Conservation (phyloP, 225 moss, liverwort and hornwort genomes). For the Marchantia polymorpha region DNA sequence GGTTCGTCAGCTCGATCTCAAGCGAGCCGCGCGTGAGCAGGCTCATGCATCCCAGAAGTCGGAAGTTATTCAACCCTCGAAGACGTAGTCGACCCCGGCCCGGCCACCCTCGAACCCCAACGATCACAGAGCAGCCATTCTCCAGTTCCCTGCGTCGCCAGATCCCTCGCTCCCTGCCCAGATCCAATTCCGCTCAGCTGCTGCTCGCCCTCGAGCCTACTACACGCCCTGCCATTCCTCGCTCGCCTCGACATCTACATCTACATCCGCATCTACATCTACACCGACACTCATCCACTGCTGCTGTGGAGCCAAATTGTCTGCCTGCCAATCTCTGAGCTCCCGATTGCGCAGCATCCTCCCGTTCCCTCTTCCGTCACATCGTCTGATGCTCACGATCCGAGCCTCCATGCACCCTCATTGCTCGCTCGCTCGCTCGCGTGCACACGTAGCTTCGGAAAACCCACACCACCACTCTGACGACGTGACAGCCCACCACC, state of each 20-base stretch:
- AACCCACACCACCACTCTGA: no score
- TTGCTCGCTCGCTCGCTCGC: not conserved
- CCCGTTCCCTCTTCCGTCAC: not conserved
- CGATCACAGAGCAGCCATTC: not conserved
- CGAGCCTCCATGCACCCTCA: not conserved
- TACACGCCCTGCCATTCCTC: no score
- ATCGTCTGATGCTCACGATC: not conserved
- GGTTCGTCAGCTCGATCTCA: not conserved
- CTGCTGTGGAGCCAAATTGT: not conserved
- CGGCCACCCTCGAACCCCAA: not conserved
- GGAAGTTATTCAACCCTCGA: not conserved
- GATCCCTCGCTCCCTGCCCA: constrained; percentile 4
- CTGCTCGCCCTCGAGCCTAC: no score
- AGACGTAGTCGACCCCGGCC: not conserved
- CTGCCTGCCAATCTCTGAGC: not conserved
- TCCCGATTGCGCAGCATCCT: not conserved
- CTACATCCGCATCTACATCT: no score
- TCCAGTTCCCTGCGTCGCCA: not conserved
- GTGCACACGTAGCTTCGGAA: no score
- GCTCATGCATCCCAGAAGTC: not conserved
- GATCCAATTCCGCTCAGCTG: constrained; percentile 9
- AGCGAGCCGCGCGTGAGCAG: not conserved
- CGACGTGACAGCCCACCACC: no score
- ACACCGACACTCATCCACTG: not conserved
- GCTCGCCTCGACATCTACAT: not conserved